Conservation (phyloP, 2,329 filamentous ascomycete species). For the Aspergillus candidus region DNA sequence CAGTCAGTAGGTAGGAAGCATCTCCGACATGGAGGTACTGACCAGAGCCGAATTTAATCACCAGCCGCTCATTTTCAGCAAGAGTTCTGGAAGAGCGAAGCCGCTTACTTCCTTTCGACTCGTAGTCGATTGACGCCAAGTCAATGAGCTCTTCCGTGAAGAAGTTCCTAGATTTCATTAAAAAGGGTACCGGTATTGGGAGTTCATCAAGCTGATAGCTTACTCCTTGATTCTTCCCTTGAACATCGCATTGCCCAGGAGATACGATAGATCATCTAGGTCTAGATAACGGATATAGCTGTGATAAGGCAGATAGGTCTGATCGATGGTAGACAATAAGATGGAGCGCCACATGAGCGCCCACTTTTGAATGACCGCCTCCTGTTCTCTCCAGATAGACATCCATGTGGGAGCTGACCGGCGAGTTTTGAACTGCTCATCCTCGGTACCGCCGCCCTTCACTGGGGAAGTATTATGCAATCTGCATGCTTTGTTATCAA, state of each 20-base stretch:
- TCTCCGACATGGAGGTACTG: constrained; percentile 5
- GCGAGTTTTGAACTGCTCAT: constrained; percentile 36
- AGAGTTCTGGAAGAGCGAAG: constrained; percentile 15
- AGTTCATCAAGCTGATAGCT: constrained; percentile 22
- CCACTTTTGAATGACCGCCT: constrained; percentile 51
- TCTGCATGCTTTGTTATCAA: constrained; percentile 25
- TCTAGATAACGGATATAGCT: constrained; percentile 60
- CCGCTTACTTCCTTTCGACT: constrained; percentile 16
- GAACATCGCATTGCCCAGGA: constrained; percentile 56
- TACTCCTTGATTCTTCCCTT: constrained; percentile 52
- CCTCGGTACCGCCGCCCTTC: constrained; percentile 40
- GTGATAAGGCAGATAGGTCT: constrained; percentile 62
- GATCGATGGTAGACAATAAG: constrained; percentile 56
- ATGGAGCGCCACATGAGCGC: constrained; percentile 63
- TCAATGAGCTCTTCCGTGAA: constrained; percentile 43
- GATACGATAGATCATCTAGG: constrained; percentile 54
- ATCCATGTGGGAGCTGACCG: constrained; percentile 12
- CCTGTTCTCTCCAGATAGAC: constrained; percentile 38
- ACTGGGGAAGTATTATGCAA: constrained; percentile 45
- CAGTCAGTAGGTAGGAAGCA: constrained; percentile 1
- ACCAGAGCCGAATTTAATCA: constrained; percentile 47
- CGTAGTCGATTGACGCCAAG: constrained; percentile 14
- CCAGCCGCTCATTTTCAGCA: constrained; percentile 32
- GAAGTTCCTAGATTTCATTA: constrained; percentile 39
- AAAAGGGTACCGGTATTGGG: not conserved